Conservation (phyloP, 2,329 filamentous ascomycete species). For the Alternaria postmessia region DNA sequence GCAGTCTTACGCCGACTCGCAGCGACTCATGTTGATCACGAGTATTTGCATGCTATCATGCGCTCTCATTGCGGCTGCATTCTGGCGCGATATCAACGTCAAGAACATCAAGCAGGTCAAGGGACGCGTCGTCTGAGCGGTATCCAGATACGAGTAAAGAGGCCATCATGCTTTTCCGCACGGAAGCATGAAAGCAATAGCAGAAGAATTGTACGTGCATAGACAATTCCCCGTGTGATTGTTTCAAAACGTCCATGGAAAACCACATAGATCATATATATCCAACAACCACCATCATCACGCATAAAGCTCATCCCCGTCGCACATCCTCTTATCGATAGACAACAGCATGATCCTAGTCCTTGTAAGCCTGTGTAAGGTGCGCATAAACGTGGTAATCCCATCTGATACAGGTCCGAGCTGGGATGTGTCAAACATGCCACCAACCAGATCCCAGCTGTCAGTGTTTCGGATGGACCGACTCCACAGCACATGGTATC, state of each 20-base stretch:
- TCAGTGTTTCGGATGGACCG: constrained; percentile 9
- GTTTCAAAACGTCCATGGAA: not conserved
- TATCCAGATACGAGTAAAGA: not conserved
- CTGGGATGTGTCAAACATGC: constrained; percentile 1
- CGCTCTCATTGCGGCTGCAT: constrained; percentile 52
- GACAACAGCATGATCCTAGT: not conserved
- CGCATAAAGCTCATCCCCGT: constrained; percentile 5
- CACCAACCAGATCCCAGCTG: constrained; percentile 13
- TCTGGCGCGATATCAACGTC: constrained; percentile 58
- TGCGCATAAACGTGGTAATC: constrained; percentile 26
- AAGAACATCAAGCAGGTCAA: constrained; percentile 54
- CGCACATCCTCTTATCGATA: constrained; percentile 5
- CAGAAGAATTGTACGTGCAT: not conserved
- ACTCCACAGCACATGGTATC: not conserved
- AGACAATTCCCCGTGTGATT: not conserved
- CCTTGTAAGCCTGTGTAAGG: not conserved
- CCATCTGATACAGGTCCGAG: constrained; percentile 15
- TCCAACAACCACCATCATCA: not conserved
- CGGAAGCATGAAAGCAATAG: not conserved
- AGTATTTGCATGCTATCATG: constrained; percentile 31
- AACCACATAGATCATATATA: not conserved
- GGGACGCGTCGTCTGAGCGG: constrained; percentile 51
- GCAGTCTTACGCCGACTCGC: constrained; percentile 38
- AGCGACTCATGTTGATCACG: constrained; percentile 42
- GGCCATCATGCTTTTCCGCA: not conserved